Conservation (phyloP, 768 basidiomycete species). For the Lactifluus subvellereus region DNA sequence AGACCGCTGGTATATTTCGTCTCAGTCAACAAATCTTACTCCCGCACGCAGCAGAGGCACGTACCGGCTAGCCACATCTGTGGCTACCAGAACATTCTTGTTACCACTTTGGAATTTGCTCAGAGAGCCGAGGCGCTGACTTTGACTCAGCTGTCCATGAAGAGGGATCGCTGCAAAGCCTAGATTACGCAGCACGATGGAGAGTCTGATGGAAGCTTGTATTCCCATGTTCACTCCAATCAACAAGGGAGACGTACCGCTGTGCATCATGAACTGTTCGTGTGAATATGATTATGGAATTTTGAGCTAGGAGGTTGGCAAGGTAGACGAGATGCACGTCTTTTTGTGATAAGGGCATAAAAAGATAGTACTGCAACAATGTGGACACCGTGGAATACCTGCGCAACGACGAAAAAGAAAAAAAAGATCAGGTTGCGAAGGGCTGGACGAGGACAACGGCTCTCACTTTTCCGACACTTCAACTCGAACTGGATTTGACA, state of each 20-base stretch:
- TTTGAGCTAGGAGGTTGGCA: conserved; percentile 82
- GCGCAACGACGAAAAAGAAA: not conserved
- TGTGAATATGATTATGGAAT: conserved; percentile 94
- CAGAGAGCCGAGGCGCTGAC: conserved; percentile 85
- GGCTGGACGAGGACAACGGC: not conserved
- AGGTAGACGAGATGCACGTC: conserved; percentile 88
- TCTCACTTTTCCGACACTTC: conserved; percentile 90
- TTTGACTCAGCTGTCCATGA: conserved; percentile 93
- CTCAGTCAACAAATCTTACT: not conserved
- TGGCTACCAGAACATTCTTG: conserved; percentile 88
- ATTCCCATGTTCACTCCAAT: not conserved
- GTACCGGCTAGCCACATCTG: conserved; percentile 90
- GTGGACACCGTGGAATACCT: conserved; percentile 98
- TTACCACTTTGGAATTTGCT: conserved; percentile 95
- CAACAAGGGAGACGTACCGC: conserved; percentile 39
- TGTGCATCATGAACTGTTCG: conserved; percentile 92
- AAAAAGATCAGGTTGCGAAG: not conserved
- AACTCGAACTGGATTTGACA: conserved; percentile 87
- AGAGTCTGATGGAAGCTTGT: conserved; percentile 44
- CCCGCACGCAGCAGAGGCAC: conserved; percentile 26
- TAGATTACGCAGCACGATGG: conserved; percentile 83
- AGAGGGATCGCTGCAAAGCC: conserved; percentile 94
- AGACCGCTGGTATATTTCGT: conserved; percentile 56
- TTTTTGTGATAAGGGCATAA: conserved; percentile 88
- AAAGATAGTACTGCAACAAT: conserved; percentile 90